A percentile compares a stretch with the other conserved stretches of the same genome.
Evolutionary conservation across 495 filamentous ascomycete species (phyloP).

Genomic region (Evansstolkia leycettana): DNA sequence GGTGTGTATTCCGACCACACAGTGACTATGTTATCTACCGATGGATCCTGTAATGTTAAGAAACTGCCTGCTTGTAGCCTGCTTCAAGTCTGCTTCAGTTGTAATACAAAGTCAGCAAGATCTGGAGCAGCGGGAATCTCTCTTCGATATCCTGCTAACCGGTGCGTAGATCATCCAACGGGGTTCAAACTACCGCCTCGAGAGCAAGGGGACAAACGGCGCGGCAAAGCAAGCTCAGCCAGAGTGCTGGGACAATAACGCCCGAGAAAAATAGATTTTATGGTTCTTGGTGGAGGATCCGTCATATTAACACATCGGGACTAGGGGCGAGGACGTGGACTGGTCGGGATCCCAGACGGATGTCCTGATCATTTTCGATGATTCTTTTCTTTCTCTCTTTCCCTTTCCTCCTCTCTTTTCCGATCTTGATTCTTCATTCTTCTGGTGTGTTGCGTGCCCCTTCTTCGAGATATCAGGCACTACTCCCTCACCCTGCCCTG

Average conservation of each 20-base stretch:
- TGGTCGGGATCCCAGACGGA: slow-evolving; percentile 28
- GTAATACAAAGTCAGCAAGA: too few relatives aligned
- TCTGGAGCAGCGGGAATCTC: too few relatives aligned
- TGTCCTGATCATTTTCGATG: slow-evolving; percentile 1
- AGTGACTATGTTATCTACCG: too few relatives aligned
- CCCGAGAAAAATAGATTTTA: slow-evolving; percentile 4
- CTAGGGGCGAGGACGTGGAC: slow-evolving; percentile 26
- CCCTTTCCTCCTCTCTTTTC: slow-evolving; percentile 3
- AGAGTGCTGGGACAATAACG: slow-evolving; percentile 5
- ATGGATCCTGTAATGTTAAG: too few relatives aligned
- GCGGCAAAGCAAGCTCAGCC: slow-evolving; percentile 4
- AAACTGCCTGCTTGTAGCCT: too few relatives aligned
- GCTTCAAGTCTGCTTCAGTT: too few relatives aligned
- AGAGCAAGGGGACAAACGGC: slow-evolving; percentile 2
- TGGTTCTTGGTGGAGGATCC: slow-evolving; percentile 27
- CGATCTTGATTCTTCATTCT: slow-evolving; percentile 1
- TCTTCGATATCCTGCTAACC: slow-evolving; percentile 8
- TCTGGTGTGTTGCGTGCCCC: slow-evolving; percentile 1
- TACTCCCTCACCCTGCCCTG: slow-evolving; percentile 7
- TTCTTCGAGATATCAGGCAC: too few relatives aligned
- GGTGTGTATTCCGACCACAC: too few relatives aligned
- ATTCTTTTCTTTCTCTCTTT: slow-evolving; percentile 1
- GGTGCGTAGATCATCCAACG: slow-evolving; percentile 12
- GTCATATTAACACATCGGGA: slow-evolving; percentile 40
- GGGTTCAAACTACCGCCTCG: neutral